Conservation (phyloP, 2,329 filamentous ascomycete species). For the Pleochaeta shiraiana region DNA sequence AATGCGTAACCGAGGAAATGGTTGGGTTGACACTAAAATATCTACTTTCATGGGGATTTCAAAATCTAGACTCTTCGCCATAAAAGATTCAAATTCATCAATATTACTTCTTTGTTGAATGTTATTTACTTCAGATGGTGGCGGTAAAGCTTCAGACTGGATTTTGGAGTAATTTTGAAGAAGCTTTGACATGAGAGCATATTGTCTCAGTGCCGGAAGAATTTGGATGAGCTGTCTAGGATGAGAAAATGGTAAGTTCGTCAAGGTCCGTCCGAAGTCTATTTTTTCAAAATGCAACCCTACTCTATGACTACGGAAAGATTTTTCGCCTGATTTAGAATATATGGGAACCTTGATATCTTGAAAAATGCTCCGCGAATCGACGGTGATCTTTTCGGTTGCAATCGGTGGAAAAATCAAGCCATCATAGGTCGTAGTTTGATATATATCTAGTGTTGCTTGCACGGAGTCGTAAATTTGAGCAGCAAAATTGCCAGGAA, state of each 20-base stretch:
- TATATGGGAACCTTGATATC: slow-evolving; percentile 26
- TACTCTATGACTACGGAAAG: slow-evolving; percentile 26
- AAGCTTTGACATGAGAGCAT: slow-evolving; percentile 44
- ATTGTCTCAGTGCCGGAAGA: slow-evolving; percentile 55
- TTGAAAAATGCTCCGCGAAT: slow-evolving; percentile 32
- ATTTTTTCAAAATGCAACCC: slow-evolving; percentile 49
- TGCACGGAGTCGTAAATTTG: slow-evolving; percentile 38
- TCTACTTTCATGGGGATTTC: slow-evolving; percentile 11
- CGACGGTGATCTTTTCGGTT: slow-evolving; percentile 28
- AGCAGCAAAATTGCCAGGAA: slow-evolving; percentile 41
- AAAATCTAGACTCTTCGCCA: slow-evolving; percentile 7
- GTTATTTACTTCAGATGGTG: slow-evolving; percentile 4
- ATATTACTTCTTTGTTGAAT: slow-evolving; percentile 11
- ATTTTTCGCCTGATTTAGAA: slow-evolving; percentile 12
- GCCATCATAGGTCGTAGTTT: slow-evolving; percentile 22
- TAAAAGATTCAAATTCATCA: slow-evolving; percentile 16
- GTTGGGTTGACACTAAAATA: slow-evolving; percentile 15
- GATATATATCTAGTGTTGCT: slow-evolving; percentile 34
- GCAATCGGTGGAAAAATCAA: slow-evolving; percentile 30
- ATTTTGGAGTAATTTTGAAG: slow-evolving; percentile 37
- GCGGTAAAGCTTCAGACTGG: not conserved
- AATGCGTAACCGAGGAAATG: slow-evolving; percentile 13
- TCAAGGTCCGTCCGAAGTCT: slow-evolving; percentile 45
- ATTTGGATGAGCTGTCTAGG: slow-evolving; percentile 54
- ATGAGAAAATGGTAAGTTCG: slow-evolving; percentile 53